These are phyloP conservation scores for Sarcodon aspratus DNA, from an alignment of 768 basidiomycete genomes.

Conservation along the genomic window DNA sequence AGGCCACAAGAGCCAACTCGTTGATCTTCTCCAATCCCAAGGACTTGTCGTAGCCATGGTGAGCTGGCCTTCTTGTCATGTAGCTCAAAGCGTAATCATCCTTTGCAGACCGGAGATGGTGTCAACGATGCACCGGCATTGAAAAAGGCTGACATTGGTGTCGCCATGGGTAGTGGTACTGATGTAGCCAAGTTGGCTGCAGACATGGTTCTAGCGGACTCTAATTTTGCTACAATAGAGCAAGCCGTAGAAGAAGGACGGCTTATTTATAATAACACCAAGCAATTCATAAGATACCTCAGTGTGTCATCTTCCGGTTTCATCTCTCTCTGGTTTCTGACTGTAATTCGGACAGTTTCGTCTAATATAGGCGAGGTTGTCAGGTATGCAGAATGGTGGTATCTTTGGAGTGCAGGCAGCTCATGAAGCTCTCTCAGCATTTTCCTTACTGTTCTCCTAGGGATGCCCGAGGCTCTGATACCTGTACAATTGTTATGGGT, in stretches of 20 bases:
- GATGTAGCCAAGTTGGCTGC: conserved; percentile 97
- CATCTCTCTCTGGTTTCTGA: conserved; percentile 4
- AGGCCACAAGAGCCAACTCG: conserved; percentile 87
- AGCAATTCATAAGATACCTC: conserved; percentile 98
- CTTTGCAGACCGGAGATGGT: conserved; percentile 78
- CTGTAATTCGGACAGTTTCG: conserved; percentile 41
- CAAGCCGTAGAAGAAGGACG: conserved; percentile 94
- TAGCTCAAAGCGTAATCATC: conserved; percentile 4
- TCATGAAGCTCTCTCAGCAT: conserved; percentile 37
- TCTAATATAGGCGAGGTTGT: conserved; percentile 98
- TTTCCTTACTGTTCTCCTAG: conserved; percentile 92
- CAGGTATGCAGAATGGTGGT: conserved; percentile 26
- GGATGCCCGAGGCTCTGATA: conserved; percentile 99
- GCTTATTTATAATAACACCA: conserved; percentile 98
- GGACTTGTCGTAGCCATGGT: conserved; percentile 97
- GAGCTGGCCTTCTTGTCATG: conserved; percentile 12
- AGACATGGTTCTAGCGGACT: conserved; percentile 96
- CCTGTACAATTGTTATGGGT: conserved; percentile 98
- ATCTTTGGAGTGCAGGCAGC: not conserved
- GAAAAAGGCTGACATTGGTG: conserved; percentile 95
- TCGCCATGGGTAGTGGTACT: conserved; percentile 98
- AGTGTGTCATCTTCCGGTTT: conserved; percentile 37
- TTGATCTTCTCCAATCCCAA: conserved; percentile 85
- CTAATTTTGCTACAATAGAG: conserved; percentile 97
- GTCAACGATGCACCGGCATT: conserved; percentile 97